Percentiles rank a stretch among this genome's conserved stretches.
Conservation (phyloP, 108 stramenopile species). For the Nitzschia sp. region DNA sequence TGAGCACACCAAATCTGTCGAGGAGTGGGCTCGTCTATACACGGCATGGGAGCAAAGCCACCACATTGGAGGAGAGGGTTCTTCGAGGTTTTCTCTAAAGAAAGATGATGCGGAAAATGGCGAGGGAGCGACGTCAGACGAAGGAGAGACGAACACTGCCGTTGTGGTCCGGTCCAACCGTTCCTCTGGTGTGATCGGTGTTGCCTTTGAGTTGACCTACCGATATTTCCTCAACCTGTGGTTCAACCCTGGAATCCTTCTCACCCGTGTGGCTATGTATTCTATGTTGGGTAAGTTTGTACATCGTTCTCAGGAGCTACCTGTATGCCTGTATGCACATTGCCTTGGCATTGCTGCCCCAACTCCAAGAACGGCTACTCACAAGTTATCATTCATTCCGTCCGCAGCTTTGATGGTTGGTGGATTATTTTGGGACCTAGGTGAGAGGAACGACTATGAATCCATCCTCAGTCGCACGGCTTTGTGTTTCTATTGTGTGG, state of each 20-base stretch:
- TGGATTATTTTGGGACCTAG: slow-evolving; percentile 51
- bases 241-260: slow-evolving; percentile 61
- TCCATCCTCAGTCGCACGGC: slow-evolving; percentile 44
- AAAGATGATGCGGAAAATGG: neutral
- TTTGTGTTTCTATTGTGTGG: slow-evolving; percentile 58
- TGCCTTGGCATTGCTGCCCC: neutral
- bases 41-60: slow-evolving; percentile 19
- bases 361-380: neutral
- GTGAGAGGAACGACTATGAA: slow-evolving; percentile 24
- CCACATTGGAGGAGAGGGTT: slow-evolving; percentile 13
- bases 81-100: neutral
- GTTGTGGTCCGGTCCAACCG: neutral
- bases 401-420: slow-evolving; percentile 42
- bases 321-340: neutral
- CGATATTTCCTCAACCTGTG: slow-evolving; percentile 54
- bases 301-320: no score
- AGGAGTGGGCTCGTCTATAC: slow-evolving; percentile 41
- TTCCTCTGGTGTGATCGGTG: neutral
- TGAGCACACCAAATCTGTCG: slow-evolving; percentile 37
- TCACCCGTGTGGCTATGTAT: slow-evolving; percentile 61
- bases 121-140: neutral
- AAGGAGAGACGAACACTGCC: neutral
- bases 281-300: slow-evolving; percentile 32
- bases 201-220: slow-evolving; percentile 32
- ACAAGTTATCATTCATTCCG: neutral